phyloP scores from a whole-genome alignment of 2,329 filamentous ascomycete species.

The Aspergillus nomiae region DNA sequence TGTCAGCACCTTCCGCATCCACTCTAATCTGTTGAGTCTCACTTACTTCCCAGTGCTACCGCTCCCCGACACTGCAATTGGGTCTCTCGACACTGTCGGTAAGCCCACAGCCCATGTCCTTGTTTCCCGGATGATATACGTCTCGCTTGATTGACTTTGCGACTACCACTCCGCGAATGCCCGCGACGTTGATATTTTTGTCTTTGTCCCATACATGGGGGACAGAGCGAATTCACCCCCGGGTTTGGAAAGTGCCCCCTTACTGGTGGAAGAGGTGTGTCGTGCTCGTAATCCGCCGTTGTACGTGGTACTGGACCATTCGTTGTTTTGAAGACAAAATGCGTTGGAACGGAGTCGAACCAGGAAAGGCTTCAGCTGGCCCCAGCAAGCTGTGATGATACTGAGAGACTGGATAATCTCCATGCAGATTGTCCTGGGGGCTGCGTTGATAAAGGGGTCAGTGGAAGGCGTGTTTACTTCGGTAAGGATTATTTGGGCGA shows the following conservation, averaged over 20 bases:
- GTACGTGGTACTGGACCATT: background rate
- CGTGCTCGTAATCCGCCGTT: background rate
- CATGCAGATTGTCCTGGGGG: conserved; percentile 19
- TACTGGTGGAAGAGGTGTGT: background rate
- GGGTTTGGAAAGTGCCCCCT: background rate
- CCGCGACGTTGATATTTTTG: conserved; percentile 4
- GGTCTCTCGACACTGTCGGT: too few relatives aligned
- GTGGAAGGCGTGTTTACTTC: conserved; percentile 6
- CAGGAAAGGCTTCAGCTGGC: conserved; percentile 25
- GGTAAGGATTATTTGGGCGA: conserved; percentile 16
- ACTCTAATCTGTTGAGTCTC: too few relatives aligned
- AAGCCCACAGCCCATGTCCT: background rate
- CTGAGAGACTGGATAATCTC: conserved; percentile 23
- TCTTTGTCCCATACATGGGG: background rate
- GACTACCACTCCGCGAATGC: conserved; percentile 13
- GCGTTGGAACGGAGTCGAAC: conserved; percentile 22
- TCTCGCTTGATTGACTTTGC: conserved; percentile 20
- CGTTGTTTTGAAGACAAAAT: conserved; percentile 13
- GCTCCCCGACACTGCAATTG: too few relatives aligned
- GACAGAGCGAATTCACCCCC: background rate
- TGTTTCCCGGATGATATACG: conserved; percentile 18
- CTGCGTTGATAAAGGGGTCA: conserved; percentile 20
- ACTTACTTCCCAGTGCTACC: too few relatives aligned
- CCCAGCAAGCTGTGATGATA: conserved; percentile 28
- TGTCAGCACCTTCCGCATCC: too few relatives aligned